Base-by-base conservation (phyloP, 106 monocot genomes). In the Dendrobium chrysotoxum region DNA sequence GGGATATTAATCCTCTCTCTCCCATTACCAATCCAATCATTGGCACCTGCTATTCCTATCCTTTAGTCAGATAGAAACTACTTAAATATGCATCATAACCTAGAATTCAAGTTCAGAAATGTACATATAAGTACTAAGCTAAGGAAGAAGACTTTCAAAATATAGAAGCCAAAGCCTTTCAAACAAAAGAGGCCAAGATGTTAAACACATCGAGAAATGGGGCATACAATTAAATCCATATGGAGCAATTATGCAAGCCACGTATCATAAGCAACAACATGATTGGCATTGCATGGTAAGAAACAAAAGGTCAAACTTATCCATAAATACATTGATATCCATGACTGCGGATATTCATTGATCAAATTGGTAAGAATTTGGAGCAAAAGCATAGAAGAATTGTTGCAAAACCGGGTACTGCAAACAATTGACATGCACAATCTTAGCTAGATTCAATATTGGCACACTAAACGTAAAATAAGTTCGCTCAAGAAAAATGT, bases 11-110 rank as follows among this genome's bases (percentile, higher is more conserved):
- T 70, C 98, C 98, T 83, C 91, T 88, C 77, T 99, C 98, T 38
- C 86, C 67, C 91, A 99, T 99, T 26, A 91, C 91, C 82, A 99
- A 80, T 54, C 98, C 95, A 82, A 99, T 99, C 75, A 99, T 95
- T 42, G 94, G 91, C 53, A 89, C 94, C 97, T 98, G 90, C 47
- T 44, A 28, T 85, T 81, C 85, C 86, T 74, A 92, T 78, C 25
- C 80, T 84, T 77, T 82, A 89, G 82, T 85, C 28, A 83, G 77
- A 81, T 75, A 80, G 9, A 84, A 71, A n/a, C 65, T 81, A 40
- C 25, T 16, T 67, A 68, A 84, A 84, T 42, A 71, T 8, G 23
- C 31, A 28, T 39, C 31, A 78, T 70, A 26, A 50, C 64, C 3
- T 20, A 73, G 28, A 70, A 31, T 70, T 28, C 70, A 70, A 70